Conservation (phyloP, 1,139 yeast genomes). For the Yarrowia galli region DNA sequence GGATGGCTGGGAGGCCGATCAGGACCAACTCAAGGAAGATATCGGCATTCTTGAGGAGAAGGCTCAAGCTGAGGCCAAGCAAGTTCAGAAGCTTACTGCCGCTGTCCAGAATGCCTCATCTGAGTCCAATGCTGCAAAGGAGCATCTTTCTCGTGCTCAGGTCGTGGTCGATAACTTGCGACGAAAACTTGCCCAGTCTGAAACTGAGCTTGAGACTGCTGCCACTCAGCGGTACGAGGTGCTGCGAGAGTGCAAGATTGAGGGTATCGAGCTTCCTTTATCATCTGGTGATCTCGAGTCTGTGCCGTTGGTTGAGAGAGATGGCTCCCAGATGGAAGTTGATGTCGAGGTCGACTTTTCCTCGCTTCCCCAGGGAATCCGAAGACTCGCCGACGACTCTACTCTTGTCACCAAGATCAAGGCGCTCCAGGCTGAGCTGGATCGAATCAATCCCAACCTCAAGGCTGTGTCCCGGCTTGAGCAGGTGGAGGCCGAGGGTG, state of each 20-base stretch:
- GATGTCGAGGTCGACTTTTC: conserved; percentile 64
- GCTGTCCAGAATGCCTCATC: conserved; percentile 42
- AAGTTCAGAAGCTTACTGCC: conserved; percentile 54
- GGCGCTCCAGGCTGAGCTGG: conserved; percentile 60
- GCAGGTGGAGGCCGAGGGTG: conserved; percentile 69
- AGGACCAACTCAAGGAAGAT: conserved; percentile 49
- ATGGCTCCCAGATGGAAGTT: conserved; percentile 41
- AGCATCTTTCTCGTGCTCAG: conserved; percentile 23
- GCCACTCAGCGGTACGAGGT: conserved; percentile 67
- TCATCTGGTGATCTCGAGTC: conserved; percentile 62
- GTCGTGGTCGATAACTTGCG: conserved; percentile 24
- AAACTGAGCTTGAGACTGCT: conserved; percentile 57
- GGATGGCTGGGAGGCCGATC: conserved; percentile 51
- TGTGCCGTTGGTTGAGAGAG: conserved; percentile 54
- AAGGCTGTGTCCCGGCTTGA: conserved; percentile 79
- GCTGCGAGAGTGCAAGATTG: conserved; percentile 77
- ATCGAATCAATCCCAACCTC: conserved; percentile 74
- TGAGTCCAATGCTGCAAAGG: conserved; percentile 17
- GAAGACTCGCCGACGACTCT: conserved; percentile 49
- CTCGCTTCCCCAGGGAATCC: conserved; percentile 57
- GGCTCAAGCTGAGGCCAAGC: conserved; percentile 60
- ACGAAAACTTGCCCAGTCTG: conserved; percentile 24
- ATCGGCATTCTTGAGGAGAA: conserved; percentile 50
- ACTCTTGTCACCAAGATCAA: conserved; percentile 46
- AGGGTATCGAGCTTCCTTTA: conserved; percentile 71